Base-by-base conservation (phyloP, 1,139 yeast species). In the Taphrina confusa region DNA sequence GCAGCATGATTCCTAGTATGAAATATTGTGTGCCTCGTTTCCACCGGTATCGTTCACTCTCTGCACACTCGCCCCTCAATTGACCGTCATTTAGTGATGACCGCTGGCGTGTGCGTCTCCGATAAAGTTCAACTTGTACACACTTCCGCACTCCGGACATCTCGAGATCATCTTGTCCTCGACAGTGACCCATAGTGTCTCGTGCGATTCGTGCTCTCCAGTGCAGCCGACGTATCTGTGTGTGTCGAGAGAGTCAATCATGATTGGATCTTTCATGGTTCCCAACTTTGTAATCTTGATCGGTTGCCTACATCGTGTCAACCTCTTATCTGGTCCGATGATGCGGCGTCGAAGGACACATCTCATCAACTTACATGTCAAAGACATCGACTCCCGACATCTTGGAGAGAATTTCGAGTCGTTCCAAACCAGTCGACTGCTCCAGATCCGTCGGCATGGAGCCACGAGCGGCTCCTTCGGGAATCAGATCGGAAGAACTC, bases 61-160 rank as follows among this genome's bases (percentile, higher is more conserved):
- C n/a, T n/a, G n/a, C n/a, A n/a, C n/a, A n/a, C 33, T 11, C 33
- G 33, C 8, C 33, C 8, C 33, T 18, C n/a, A 4, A 12, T 9
- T n/a, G 14, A n/a, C 16, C n/a, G 11, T 1, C 27, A 18, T 14
- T 31, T 39, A 61, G 60, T 59, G 63, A 65, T 68, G 71, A 61
- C 70, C 72, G 63, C 71, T 73, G 42, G 73, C 77, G 70, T 82
- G 84, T 68, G 79, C 81, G 69, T 85, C 88, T 75, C 96, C 97
- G 72, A 91, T 82, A 78, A 85, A 86, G 78, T 90, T 88, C 70
- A 92, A 78, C 72, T 87, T 84, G 81, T 86, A 91, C 68, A 90
- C 95, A 68, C 91, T 85, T 75, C 99, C 99, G 76, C 97, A 92
- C 76, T 91, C 97, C 96, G 97, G 89, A 80, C 97, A 94, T 83